These are phyloP conservation scores for Claviceps sp. DNA, from an alignment of 2,329 filamentous ascomycete species.

Conservation along the genomic window DNA sequence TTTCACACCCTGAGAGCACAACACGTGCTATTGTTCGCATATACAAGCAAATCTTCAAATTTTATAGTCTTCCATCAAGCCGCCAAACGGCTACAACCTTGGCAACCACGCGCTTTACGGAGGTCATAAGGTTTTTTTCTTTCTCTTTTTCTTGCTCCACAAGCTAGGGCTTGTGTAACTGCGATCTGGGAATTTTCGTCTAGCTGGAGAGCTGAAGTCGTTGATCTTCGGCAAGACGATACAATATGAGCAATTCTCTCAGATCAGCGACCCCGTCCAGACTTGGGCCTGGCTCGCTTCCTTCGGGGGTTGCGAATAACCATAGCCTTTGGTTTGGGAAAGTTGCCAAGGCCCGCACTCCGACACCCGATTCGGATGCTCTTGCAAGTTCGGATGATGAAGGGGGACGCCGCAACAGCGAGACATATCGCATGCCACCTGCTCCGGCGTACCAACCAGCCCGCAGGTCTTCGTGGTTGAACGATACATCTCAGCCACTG, in stretches of 20 bases:
- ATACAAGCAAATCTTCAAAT: background rate
- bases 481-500: conserved; percentile 57
- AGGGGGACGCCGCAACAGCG: conserved; percentile 51
- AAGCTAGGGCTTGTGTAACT: background rate
- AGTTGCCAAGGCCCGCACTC: conserved; percentile 57
- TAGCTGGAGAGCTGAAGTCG: background rate
- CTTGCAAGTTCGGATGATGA: conserved; percentile 93
- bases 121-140: no score
- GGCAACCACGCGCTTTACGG: background rate
- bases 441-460: conserved; percentile 45
- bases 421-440: conserved; percentile 27
- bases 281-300: conserved; percentile 32
- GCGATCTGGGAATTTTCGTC: background rate
- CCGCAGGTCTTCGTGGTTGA: conserved; percentile 72
- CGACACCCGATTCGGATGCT: conserved; percentile 88
- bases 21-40: no score
- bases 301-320: conserved; percentile 38
- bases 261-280: conserved; percentile 40
- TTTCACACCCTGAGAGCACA: conserved; percentile 9
- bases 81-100: background rate
- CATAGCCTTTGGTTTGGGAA: conserved; percentile 62
- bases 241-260: conserved; percentile 35
- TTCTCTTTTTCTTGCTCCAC: background rate
- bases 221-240: background rate
- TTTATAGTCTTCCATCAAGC: background rate